Evolutionary conservation across 23 red algal species (phyloP).

Genomic region (Gracilaria caudata): DNA sequence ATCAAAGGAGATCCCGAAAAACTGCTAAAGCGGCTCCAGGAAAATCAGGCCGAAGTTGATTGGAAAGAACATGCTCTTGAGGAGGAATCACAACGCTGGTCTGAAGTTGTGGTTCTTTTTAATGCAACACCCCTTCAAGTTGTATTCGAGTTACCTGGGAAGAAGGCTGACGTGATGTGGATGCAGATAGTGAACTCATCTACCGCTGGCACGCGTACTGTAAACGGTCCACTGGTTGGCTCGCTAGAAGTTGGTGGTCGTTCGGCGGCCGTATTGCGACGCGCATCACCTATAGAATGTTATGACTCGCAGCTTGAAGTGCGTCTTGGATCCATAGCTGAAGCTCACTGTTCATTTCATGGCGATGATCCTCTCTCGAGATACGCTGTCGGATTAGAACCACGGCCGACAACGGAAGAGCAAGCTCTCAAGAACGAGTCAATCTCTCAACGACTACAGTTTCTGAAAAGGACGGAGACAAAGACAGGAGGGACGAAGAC

Average conservation of each 20-base stretch:
- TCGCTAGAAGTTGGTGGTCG: constrained; percentile 35
- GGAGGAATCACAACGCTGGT: constrained; percentile 56
- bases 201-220: constrained; percentile 24
- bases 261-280: constrained; percentile 40
- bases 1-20: constrained; percentile 57
- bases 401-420: constrained; percentile 5
- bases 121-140: constrained; percentile 75
- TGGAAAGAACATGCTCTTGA: not conserved
- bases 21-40: not conserved
- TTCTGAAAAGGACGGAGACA: not conserved
- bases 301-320: constrained; percentile 27
- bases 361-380: constrained; percentile 44
- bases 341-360: constrained; percentile 49
- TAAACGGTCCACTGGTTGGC: constrained; percentile 32
- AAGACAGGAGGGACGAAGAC: not conserved
- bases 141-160: constrained; percentile 68
- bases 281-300: constrained; percentile 35
- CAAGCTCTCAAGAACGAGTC: not conserved
- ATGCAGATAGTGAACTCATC: constrained; percentile 49
- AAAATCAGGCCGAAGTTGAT: not conserved
- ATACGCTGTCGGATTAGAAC: constrained; percentile 54
- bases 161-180: constrained; percentile 43
- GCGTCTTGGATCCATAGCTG: constrained; percentile 34
- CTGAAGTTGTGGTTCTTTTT: constrained; percentile 74
- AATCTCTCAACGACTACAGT: constrained; percentile 14